A percentile compares a stretch with the other conserved stretches of the same genome.
Evolutionary conservation across 768 basidiomycete genomes (phyloP).

Genomic region (Crucibulum laeve): DNA sequence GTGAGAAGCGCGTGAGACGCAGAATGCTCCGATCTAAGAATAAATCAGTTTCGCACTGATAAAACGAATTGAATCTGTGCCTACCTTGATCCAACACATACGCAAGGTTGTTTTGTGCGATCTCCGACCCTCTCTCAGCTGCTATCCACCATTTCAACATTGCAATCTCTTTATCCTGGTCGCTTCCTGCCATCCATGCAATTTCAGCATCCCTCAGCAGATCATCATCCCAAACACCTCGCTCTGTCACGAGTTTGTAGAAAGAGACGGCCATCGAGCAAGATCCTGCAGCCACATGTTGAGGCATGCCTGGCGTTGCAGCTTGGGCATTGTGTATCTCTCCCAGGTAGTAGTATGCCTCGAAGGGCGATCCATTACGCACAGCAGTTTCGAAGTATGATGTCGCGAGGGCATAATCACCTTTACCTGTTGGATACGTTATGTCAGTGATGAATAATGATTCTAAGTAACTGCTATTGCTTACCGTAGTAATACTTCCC

Average conservation of each 20-base stretch:
- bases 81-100: slow-evolving; percentile 88
- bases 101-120: slow-evolving; percentile 93
- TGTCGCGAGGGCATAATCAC: slow-evolving; percentile 63
- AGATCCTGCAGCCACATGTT: slow-evolving; percentile 57
- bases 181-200: slow-evolving; percentile 66
- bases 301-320: slow-evolving; percentile 34
- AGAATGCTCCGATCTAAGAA: slow-evolving; percentile 64
- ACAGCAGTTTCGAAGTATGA: slow-evolving; percentile 83
- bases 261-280: slow-evolving; percentile 91
- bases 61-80: slow-evolving; percentile 10
- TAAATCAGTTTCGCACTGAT: not conserved
- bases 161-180: slow-evolving; percentile 74
- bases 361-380: slow-evolving; percentile 85
- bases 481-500: slow-evolving; percentile 67
- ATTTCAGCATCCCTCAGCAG: slow-evolving; percentile 76
- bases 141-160: slow-evolving; percentile 95
- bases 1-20: slow-evolving; percentile 63
- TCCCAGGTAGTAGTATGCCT: slow-evolving; percentile 92
- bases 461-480: slow-evolving; percentile 11
- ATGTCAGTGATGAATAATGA: slow-evolving; percentile 9
- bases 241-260: slow-evolving; percentile 89
- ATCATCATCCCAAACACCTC: slow-evolving; percentile 84
- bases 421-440: slow-evolving; percentile 42
- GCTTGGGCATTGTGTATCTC: slow-evolving; percentile 68
- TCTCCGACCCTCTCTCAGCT: slow-evolving; percentile 87